These are phyloP conservation scores for Puccinia triticina DNA, from an alignment of 1,284 basidiomycete species.

Conservation along the genomic window DNA sequence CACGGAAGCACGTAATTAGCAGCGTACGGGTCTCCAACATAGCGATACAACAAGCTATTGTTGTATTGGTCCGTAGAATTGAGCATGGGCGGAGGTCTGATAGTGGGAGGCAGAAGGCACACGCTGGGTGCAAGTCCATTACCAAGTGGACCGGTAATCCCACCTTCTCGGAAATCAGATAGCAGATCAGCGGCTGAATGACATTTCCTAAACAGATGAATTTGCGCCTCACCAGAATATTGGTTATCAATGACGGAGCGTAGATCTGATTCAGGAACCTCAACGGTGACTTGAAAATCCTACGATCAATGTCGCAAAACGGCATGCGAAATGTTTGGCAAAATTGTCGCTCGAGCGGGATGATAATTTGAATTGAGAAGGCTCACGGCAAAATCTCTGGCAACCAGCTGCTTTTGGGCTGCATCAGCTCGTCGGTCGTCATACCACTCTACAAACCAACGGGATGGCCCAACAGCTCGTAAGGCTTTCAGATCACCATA, in stretches of 20 bases:
- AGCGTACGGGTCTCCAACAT: constrained; percentile 36
- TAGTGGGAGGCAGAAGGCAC: constrained; percentile 45
- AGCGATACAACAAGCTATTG: constrained; percentile 42
- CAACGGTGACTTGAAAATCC: constrained; percentile 48
- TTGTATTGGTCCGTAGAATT: constrained; percentile 32
- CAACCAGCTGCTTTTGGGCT: constrained; percentile 36
- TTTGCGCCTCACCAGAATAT: neutral
- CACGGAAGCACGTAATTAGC: constrained; percentile 35
- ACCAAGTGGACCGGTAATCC: neutral
- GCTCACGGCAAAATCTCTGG: constrained; percentile 47
- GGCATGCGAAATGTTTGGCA: neutral
- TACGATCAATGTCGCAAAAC: neutral
- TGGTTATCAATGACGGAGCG: constrained; percentile 2
- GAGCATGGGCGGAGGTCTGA: constrained; percentile 34
- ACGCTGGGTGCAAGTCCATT: constrained; percentile 32
- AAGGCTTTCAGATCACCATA: constrained; percentile 49
- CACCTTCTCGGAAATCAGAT: neutral
- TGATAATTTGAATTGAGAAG: neutral
- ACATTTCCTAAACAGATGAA: neutral
- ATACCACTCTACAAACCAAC: constrained; percentile 46
- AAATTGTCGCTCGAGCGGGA: neutral
- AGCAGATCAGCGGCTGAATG: neutral
- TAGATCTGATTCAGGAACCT: constrained; percentile 5
- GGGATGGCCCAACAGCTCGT: constrained; percentile 11
- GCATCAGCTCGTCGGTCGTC: constrained; percentile 42